Evolutionary conservation across 331 rosid species (phyloP).

Genomic region (Telfairia occidentalis): DNA sequence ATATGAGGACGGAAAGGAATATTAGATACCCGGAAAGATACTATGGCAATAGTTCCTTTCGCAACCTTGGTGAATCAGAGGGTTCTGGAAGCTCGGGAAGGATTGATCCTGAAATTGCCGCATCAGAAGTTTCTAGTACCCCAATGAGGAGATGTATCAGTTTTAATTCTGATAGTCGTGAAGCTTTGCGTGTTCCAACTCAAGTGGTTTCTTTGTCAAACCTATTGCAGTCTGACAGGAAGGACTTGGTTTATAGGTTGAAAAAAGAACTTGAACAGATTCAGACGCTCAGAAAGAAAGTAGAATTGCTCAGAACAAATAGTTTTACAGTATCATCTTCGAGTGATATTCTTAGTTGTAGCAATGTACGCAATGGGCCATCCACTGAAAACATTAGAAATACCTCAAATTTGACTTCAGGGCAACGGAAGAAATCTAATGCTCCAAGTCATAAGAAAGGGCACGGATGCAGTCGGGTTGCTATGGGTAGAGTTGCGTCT

Average conservation of each 20-base stretch:
- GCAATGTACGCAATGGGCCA: slow-evolving; percentile 37
- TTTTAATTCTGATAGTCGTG: slow-evolving; percentile 33
- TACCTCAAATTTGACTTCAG: slow-evolving; percentile 26
- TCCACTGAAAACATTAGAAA: slow-evolving; percentile 26
- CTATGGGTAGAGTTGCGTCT: slow-evolving; percentile 47
- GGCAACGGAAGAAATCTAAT: slow-evolving; percentile 21
- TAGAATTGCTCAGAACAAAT: slow-evolving; percentile 38
- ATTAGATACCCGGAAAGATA: slow-evolving; percentile 35
- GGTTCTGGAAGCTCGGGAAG: slow-evolving; percentile 76
- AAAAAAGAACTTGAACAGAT: slow-evolving; percentile 65
- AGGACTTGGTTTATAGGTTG: slow-evolving; percentile 39
- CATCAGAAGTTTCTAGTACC: slow-evolving; percentile 54
- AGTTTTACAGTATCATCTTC: slow-evolving; percentile 55
- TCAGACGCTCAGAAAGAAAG: slow-evolving; percentile 47
- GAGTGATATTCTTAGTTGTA: slow-evolving; percentile 66
- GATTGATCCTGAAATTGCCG: slow-evolving; percentile 53
- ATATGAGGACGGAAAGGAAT: slow-evolving; percentile 34
- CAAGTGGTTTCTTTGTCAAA: slow-evolving; percentile 50
- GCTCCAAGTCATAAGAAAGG: slow-evolving; percentile 22
- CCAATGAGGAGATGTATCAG: slow-evolving; percentile 55
- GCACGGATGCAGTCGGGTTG: slow-evolving; percentile 38
- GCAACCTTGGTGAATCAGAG: slow-evolving; percentile 56
- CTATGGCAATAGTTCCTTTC: slow-evolving; percentile 36
- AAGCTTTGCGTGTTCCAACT: slow-evolving; percentile 29
- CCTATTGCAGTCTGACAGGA: slow-evolving; percentile 35